Conservation (phyloP, 1,139 yeast genomes). For the Candida sanyaensis region DNA sequence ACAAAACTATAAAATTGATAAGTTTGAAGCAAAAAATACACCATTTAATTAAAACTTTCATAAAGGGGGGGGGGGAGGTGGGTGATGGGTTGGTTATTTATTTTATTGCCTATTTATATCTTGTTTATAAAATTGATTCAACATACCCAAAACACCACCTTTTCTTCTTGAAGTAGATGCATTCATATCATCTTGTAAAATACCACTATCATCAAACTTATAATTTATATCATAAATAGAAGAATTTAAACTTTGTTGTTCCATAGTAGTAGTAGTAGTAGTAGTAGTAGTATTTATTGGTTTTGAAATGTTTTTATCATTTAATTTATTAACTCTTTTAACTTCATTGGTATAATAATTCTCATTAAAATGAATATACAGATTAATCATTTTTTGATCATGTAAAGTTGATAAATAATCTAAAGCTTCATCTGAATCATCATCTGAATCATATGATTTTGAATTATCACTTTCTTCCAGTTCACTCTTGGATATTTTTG, state of each 20-base stretch:
- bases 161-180: constrained; percentile 16
- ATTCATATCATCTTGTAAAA: constrained; percentile 19
- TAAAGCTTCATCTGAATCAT: constrained; percentile 38
- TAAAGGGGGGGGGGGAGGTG: no score
- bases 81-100: not conserved
- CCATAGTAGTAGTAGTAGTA: no score
- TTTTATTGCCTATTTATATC: constrained; percentile 27
- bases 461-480: constrained; percentile 5
- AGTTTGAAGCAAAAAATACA: no score
- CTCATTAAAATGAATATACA: constrained; percentile 83
- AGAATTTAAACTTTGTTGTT: constrained; percentile 24
- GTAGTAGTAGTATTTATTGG: not conserved
- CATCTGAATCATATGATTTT: constrained; percentile 20
- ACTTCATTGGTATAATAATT: constrained; percentile 61
- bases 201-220: constrained; percentile 31
- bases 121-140: constrained; percentile 80
- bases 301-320: not conserved
- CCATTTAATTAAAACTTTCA: no score
- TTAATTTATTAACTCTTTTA: not conserved
- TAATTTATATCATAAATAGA: constrained; percentile 32
- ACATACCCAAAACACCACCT: constrained; percentile 76
- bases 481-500: constrained; percentile 14
- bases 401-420: constrained; percentile 32
- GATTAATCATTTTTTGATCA: constrained; percentile 90
- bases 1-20: no score